phyloP scores from a whole-genome alignment of 225 moss, liverwort and hornwort species.

The Sphagnum contortum region DNA sequence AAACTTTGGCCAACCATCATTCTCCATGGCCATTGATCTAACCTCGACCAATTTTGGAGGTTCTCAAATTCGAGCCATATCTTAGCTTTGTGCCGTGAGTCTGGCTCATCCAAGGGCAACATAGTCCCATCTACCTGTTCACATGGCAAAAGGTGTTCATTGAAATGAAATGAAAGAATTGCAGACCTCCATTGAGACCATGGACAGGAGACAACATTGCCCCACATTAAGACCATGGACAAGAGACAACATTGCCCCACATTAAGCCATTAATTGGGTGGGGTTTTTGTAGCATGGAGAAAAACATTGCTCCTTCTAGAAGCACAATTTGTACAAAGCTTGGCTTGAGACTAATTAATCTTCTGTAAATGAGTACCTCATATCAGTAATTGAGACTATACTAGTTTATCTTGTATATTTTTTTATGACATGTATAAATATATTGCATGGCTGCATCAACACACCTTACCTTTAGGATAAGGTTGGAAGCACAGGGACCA shows the following conservation, averaged over 20 bases:
- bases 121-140: constrained; percentile 38
- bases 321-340: not conserved
- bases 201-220: not conserved
- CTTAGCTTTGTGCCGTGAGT: constrained; percentile 3
- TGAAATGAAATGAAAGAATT: not conserved
- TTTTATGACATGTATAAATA: not conserved
- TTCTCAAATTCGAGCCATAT: constrained; percentile 38
- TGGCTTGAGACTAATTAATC: not conserved
- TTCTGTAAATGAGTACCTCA: not conserved
- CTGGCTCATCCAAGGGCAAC: constrained; percentile 30
- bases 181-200: not conserved
- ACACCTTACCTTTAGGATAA: constrained; percentile 27
- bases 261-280: too few relatives aligned
- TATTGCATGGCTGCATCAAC: too few relatives aligned
- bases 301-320: too few relatives aligned
- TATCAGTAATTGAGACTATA: too few relatives aligned
- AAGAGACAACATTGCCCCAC: too few relatives aligned
- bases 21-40: constrained; percentile 29
- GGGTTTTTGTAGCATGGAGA: too few relatives aligned
- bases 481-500: constrained; percentile 28
- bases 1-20: constrained; percentile 40
- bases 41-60: constrained; percentile 25
- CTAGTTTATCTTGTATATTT: too few relatives aligned
- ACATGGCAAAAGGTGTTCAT: not conserved
- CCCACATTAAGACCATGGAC: not conserved